Evolutionary conservation across 495 filamentous ascomycete species (phyloP), one percentile per base, ranked within the genome.

Genomic region (Neurospora sp.): DNA sequence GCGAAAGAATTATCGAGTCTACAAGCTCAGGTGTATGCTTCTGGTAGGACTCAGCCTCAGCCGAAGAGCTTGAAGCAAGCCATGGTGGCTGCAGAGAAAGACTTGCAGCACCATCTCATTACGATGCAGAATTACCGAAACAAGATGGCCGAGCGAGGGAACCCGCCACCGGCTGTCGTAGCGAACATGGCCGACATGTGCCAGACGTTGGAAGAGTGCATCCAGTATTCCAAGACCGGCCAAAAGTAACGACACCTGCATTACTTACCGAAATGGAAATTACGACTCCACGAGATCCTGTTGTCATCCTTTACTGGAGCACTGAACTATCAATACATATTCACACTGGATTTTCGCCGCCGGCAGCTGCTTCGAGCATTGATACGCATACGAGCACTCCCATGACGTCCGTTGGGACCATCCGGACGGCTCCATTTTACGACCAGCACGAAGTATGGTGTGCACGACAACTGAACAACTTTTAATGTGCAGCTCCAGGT

Each of bases 21-120:
- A 40, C 72, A 62, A 31, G 16, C 35, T 44, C 39, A 70, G 71
- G 12, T 73, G 18, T 23, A 35, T n/a, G 18, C 75, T 40, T 40
- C 75, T 69, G 7, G 7, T 4, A 16, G 54, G 27, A 35, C 54
- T 3, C 69, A 42, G 9, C 70, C 70, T 3, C 60, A 69, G 49
- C 75, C 78, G 1, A 62, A 76, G 70, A 79, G 20, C 7, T 40
- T 80, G 1, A 72, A 71, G 38, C 74, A 80, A n/a, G 78, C 77
- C 5, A 73, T 80, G 69, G 70, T 54, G 5, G 71, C 70, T 16
- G 77, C 77, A 4, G 77, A 80, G 72, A 71, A 71, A 27, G 78
- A 80, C 62, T 38, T 80, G 20, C 37, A 40, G 18, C 39, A 31
- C 10, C 78, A 78, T 49, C 54, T 74, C 39, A 41, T 54, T 8